These are phyloP conservation scores for Neopestalotiopsis rosae DNA, from an alignment of 2,329 filamentous ascomycete species.

Conservation along the genomic window DNA sequence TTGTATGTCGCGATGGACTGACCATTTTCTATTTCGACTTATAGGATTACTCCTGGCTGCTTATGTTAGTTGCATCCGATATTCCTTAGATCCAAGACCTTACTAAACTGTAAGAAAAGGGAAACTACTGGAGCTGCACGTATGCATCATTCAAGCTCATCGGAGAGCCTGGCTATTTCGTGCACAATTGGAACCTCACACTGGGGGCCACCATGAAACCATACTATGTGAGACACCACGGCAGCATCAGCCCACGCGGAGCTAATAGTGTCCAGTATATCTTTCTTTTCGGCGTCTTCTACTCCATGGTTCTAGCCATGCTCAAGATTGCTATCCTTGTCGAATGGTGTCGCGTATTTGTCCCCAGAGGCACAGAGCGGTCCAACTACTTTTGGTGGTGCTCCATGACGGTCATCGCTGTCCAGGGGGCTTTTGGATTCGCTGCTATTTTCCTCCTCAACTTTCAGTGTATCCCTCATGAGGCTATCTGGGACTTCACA, in stretches of 20 bases:
- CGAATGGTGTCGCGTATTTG: conserved; percentile 41
- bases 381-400: conserved; percentile 27
- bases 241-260: too few relatives aligned
- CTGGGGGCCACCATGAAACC: not conserved
- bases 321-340: conserved; percentile 48
- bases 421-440: conserved; percentile 24
- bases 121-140: not conserved
- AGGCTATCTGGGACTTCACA: conserved; percentile 28
- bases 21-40: not conserved
- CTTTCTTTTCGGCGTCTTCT: conserved; percentile 35
- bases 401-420: conserved; percentile 21
- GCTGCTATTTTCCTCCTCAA: conserved; percentile 22
- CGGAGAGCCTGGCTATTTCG: not conserved
- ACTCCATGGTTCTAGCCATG: conserved; percentile 40
- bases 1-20: not conserved
- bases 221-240: not conserved
- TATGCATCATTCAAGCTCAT: conserved; percentile 3
- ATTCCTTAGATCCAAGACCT: not conserved
- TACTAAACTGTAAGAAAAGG: not conserved
- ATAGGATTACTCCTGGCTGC: not conserved
- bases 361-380: conserved; percentile 29
- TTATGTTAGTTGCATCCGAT: not conserved
- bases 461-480: conserved; percentile 26
- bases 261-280: conserved; percentile 28
- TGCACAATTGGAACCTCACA: conserved; percentile 4